phyloP scores from a whole-genome alignment of 768 basidiomycete genomes.

The Rubroboletus satanas region DNA sequence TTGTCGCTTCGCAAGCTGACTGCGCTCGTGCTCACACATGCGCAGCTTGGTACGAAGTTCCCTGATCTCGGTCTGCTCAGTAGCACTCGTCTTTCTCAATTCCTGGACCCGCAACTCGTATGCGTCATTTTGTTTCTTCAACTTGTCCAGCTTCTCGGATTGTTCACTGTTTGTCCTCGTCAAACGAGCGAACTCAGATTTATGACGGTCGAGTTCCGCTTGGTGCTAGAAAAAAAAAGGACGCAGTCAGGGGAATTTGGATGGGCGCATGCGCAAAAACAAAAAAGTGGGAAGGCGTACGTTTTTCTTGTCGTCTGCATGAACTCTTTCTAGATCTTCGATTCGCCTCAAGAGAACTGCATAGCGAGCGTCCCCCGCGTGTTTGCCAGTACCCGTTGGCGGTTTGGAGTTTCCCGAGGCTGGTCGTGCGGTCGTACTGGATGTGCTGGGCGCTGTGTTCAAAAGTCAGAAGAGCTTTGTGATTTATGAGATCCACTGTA shows the following conservation, averaged over 20 bases:
- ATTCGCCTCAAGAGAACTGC: constrained; percentile 57
- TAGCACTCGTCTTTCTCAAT: constrained; percentile 44
- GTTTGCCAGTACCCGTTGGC: constrained; percentile 16
- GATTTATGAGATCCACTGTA: constrained; percentile 13
- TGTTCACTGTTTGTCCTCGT: constrained; percentile 50
- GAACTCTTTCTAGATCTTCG: constrained; percentile 59
- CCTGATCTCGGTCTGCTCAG: constrained; percentile 61
- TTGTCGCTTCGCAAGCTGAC: constrained; percentile 49
- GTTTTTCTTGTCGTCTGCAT: constrained; percentile 60
- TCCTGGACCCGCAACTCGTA: constrained; percentile 62
- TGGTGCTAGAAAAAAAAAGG: constrained; percentile 44
- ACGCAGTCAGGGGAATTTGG: neutral
- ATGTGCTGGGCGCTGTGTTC: constrained; percentile 34
- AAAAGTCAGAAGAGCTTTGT: neutral
- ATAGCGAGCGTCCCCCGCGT: constrained; percentile 42
- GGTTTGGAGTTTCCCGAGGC: constrained; percentile 27
- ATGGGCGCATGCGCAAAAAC: neutral
- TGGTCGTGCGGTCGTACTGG: constrained; percentile 23
- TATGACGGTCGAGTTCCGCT: constrained; percentile 55
- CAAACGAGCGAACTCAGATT: constrained; percentile 48
- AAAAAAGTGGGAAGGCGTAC: constrained; percentile 35
- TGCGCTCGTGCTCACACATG: constrained; percentile 52
- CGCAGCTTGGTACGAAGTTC: constrained; percentile 58
- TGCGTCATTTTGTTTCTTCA: constrained; percentile 56
- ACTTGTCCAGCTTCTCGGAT: constrained; percentile 51